phyloP scores from a whole-genome alignment of 371 early-diverging fungal species.

The Blyttiomyces sp. region DNA sequence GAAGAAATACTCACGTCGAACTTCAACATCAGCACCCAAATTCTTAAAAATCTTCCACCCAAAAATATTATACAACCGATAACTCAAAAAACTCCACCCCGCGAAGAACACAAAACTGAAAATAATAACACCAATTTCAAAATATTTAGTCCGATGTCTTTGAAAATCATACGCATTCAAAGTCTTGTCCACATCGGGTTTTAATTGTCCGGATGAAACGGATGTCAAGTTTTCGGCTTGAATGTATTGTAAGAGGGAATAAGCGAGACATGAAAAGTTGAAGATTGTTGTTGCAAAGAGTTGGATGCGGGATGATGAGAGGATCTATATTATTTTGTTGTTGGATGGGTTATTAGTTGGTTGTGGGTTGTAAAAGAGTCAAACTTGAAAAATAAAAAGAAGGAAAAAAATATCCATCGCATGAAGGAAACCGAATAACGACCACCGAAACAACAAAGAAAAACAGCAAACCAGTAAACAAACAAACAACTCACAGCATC shows the following conservation, averaged over 20 bases:
- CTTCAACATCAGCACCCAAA: constrained; percentile 47
- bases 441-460: not conserved
- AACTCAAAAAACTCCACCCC: constrained; percentile 37
- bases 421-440: not conserved
- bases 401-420: not conserved
- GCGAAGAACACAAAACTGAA: constrained; percentile 28
- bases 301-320: constrained; percentile 42
- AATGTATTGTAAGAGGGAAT: constrained; percentile 32
- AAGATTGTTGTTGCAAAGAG: constrained; percentile 37
- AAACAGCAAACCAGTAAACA: not conserved
- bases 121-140: constrained; percentile 31
- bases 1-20: constrained; percentile 31
- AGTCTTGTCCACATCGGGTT: not conserved
- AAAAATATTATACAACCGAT: constrained; percentile 43
- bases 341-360: not conserved
- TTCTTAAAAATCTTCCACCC: constrained; percentile 53
- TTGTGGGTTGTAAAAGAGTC: no score
- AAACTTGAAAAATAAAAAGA: not conserved
- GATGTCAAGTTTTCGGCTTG: constrained; percentile 29
- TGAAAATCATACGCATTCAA: not conserved
- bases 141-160: constrained; percentile 23
- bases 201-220: not conserved
- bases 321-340: constrained; percentile 18
- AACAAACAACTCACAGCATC: constrained; percentile 35
- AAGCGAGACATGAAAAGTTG: constrained; percentile 36